Conservation (phyloP, 495 filamentous ascomycete genomes). For the Talaromyces trachyspermus region DNA sequence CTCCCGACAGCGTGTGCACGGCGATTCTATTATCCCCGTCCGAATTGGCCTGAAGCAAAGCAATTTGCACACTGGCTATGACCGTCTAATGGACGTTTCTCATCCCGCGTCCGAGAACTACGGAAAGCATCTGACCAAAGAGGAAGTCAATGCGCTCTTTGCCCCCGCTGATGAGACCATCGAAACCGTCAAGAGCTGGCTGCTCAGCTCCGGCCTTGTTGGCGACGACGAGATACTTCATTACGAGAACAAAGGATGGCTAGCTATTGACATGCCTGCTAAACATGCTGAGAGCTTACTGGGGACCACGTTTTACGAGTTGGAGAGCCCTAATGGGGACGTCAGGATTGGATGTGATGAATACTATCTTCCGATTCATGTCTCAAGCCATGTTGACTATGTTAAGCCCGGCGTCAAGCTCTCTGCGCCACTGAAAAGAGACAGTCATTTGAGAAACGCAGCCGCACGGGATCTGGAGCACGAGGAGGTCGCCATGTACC, state of each 20-base stretch:
- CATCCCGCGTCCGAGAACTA: conserved; percentile 39
- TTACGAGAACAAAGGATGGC: conserved; percentile 47
- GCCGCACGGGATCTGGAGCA: conserved; percentile 12
- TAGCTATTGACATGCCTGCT: conserved; percentile 48
- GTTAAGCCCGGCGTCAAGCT: conserved; percentile 51
- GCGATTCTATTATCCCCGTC: conserved; percentile 37
- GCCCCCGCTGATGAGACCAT: conserved; percentile 26
- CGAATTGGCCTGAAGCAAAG: conserved; percentile 49
- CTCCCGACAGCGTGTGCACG: conserved; percentile 17
- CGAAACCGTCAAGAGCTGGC: conserved; percentile 33
- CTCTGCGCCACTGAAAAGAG: conserved; percentile 16
- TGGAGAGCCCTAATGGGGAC: conserved; percentile 38
- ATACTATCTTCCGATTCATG: conserved; percentile 46
- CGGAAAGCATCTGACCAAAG: conserved; percentile 42
- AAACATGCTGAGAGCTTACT: conserved; percentile 50
- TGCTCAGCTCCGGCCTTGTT: conserved; percentile 40
- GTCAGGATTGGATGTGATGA: conserved; percentile 43
- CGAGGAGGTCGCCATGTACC: conserved; percentile 9
- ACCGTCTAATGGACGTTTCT: conserved; percentile 42
- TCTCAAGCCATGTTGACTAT: conserved; percentile 50
- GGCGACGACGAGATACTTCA: conserved; percentile 32
- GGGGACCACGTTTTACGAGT: conserved; percentile 50
- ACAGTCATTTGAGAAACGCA: not conserved
- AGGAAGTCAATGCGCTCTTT: conserved; percentile 38
- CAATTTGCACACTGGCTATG: conserved; percentile 46